phyloP scores from a whole-genome alignment of 371 early-diverging fungal species.

The Mucor plumbeus region DNA sequence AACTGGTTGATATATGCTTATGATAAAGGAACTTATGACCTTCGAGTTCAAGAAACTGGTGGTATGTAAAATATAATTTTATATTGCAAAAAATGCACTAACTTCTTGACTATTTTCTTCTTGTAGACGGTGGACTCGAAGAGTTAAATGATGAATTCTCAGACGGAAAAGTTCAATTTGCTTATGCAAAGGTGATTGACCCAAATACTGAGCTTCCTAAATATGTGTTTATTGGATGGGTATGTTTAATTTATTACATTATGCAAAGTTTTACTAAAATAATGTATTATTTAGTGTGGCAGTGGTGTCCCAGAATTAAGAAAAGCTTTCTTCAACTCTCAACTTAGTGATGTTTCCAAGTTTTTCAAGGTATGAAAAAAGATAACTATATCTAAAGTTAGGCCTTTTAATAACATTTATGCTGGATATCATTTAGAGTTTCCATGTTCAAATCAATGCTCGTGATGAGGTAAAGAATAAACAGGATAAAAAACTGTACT shows the following conservation, averaged over 20 bases:
- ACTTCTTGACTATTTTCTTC: neutral
- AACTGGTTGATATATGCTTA: slow-evolving; percentile 86
- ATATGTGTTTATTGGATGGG: slow-evolving; percentile 93
- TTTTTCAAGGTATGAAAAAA: slow-evolving; percentile 70
- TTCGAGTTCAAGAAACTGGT: slow-evolving; percentile 76
- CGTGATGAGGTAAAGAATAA: slow-evolving; percentile 63
- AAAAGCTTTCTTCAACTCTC: slow-evolving; percentile 88
- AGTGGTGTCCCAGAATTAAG: slow-evolving; percentile 91
- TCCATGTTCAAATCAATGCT: slow-evolving; percentile 91
- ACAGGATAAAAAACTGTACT: neutral
- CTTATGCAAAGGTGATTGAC: slow-evolving; percentile 84
- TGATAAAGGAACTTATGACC: slow-evolving; percentile 84
- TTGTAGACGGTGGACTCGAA: slow-evolving; percentile 76
- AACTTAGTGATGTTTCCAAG: slow-evolving; percentile 77
- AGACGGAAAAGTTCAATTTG: slow-evolving; percentile 90
- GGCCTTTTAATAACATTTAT: neutral
- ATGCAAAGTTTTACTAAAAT: neutral
- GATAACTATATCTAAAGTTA: too few relatives aligned
- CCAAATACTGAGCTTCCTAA: slow-evolving; percentile 88
- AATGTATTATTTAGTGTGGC: slow-evolving; percentile 70
- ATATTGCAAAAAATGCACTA: neutral
- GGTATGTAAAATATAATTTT: slow-evolving; percentile 38
- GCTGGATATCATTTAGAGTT: slow-evolving; percentile 57
- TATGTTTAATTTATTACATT: slow-evolving; percentile 34
- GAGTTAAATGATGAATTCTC: slow-evolving; percentile 91